A percentile compares a stretch with the other conserved stretches of the same genome.
Conservation (phyloP, 805 yeast species). For the Candida chauliodis region DNA sequence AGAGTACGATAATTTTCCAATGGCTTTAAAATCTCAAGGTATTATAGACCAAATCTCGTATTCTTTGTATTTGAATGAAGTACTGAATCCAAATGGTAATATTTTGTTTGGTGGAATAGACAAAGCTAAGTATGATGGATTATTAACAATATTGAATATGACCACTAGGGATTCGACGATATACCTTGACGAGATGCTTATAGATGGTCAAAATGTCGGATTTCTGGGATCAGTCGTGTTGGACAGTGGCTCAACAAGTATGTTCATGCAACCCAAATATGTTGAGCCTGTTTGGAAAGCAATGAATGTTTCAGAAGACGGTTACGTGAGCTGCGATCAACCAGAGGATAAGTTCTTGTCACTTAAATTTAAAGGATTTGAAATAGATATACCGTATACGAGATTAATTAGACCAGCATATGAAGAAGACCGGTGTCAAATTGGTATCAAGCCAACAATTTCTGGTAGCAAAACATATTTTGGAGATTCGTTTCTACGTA, state of each 20-base stretch:
- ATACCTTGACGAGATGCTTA: neutral
- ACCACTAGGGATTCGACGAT: constrained; percentile 1
- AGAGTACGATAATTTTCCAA: constrained; percentile 28
- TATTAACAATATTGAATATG: constrained; percentile 10
- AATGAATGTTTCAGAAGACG: neutral
- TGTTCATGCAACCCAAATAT: constrained; percentile 38
- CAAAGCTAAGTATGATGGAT: constrained; percentile 22
- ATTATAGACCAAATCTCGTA: constrained; percentile 26
- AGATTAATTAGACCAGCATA: constrained; percentile 10
- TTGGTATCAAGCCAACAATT: constrained; percentile 32
- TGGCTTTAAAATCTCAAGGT: constrained; percentile 25
- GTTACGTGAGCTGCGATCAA: constrained; percentile 31
- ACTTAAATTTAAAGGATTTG: constrained; percentile 36
- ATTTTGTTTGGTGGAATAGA: constrained; percentile 28
- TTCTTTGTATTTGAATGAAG: constrained; percentile 26
- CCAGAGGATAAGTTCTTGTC: constrained; percentile 24
- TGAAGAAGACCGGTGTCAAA: constrained; percentile 36
- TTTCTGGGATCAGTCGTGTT: constrained; percentile 29
- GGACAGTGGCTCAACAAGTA: constrained; percentile 58
- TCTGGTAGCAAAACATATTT: neutral
- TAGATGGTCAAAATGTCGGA: neutral
- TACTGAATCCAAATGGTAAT: constrained; percentile 14
- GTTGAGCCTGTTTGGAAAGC: neutral
- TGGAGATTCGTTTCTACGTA: constrained; percentile 8
- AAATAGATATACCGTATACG: constrained; percentile 12